These are phyloP conservation scores for Penicillium occitanis DNA, from an alignment of 2,329 filamentous ascomycete species.

Conservation along the genomic window DNA sequence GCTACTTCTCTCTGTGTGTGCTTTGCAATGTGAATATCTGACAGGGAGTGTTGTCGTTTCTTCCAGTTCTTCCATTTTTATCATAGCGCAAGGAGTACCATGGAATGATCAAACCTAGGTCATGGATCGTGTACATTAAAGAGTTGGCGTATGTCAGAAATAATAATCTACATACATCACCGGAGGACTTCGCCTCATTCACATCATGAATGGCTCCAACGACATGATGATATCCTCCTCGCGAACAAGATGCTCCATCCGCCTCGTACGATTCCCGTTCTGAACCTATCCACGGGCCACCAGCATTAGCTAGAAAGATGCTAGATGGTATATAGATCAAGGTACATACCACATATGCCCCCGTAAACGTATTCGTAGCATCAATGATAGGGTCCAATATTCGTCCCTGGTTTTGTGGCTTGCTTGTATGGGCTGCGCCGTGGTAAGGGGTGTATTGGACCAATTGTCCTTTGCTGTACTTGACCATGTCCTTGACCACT, in stretches of 20 bases:
- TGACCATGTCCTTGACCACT: slow-evolving; percentile 7
- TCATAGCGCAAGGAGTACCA: not conserved
- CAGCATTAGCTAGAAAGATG: not conserved
- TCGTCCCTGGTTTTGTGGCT: slow-evolving; percentile 8
- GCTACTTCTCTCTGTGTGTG: not conserved
- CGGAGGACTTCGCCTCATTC: not conserved
- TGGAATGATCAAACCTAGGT: not conserved
- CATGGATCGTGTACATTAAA: not conserved
- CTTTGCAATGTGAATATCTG: not conserved
- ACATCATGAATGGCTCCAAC: slow-evolving; percentile 1
- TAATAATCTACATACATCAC: not conserved
- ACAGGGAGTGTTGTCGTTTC: not conserved
- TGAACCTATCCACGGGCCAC: slow-evolving; percentile 11
- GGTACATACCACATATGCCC: slow-evolving; percentile 18
- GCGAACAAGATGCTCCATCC: slow-evolving; percentile 17
- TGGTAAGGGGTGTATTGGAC: slow-evolving; percentile 16
- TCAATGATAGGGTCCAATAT: slow-evolving; percentile 20
- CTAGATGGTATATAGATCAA: not conserved
- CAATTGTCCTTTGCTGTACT: slow-evolving; percentile 18
- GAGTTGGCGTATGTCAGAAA: not conserved
- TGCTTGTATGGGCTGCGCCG: not conserved
- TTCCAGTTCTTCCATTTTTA: not conserved
- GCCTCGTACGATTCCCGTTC: slow-evolving; percentile 1
- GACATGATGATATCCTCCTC: slow-evolving; percentile 20
- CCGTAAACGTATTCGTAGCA: slow-evolving; percentile 20